These are phyloP conservation scores for Apiospora koreana DNA, from an alignment of 2,329 filamentous ascomycete species.

Conservation along the genomic window DNA sequence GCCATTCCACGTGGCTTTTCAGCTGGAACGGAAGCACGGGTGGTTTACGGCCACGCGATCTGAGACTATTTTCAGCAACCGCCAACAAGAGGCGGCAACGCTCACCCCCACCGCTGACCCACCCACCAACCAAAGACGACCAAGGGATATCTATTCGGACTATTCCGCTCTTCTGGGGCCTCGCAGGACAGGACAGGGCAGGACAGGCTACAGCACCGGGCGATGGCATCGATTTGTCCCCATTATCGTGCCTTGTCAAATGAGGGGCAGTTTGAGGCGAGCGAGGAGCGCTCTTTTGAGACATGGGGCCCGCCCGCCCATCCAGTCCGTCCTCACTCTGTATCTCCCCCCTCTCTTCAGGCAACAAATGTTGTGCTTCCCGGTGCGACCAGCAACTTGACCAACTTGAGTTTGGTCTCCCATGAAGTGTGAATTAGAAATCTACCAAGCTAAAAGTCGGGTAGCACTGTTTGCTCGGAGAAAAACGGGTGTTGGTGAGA, in stretches of 20 bases:
- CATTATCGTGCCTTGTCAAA: neutral
- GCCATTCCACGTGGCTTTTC: slow-evolving; percentile 7
- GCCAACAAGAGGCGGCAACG: neutral
- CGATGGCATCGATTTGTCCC: slow-evolving; percentile 1
- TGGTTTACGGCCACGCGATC: neutral
- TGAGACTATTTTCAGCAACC: slow-evolving; percentile 1
- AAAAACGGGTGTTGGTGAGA: slow-evolving; percentile 1
- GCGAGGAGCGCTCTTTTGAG: neutral
- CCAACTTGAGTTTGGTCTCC: neutral
- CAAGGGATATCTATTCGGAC: too few relatives aligned
- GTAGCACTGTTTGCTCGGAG: neutral
- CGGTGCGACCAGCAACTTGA: neutral
- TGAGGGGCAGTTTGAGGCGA: neutral
- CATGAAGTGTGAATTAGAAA: neutral
- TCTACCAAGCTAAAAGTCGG: too few relatives aligned
- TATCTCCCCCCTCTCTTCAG: neutral
- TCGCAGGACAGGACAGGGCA: neutral
- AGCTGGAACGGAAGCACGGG: neutral
- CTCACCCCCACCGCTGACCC: neutral
- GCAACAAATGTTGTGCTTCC: neutral
- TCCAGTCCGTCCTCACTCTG: neutral
- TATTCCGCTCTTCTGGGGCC: neutral
- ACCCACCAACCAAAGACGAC: neutral
- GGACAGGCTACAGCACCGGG: neutral
- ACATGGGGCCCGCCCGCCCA: neutral